These are phyloP conservation scores for Dipteronia sinensis DNA, from an alignment of 345 rosid genomes.

Conservation along the genomic window DNA sequence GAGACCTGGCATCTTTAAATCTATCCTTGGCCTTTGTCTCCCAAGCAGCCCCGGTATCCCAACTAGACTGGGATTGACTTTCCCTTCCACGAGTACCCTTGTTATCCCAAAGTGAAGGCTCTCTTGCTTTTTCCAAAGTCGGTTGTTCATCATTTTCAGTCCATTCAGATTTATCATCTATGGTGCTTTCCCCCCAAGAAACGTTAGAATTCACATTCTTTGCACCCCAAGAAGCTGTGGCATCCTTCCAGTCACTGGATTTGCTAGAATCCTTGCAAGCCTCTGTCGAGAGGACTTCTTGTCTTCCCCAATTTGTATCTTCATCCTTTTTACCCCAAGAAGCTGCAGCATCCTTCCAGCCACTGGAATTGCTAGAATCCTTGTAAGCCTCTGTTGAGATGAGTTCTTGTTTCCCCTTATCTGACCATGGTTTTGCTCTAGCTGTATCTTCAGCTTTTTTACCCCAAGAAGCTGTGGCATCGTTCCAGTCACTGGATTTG, in stretches of 20 bases:
- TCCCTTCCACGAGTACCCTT: neutral
- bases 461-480: neutral
- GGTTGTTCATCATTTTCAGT: neutral
- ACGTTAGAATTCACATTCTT: neutral
- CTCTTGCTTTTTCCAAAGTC: neutral
- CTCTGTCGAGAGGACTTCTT: neutral
- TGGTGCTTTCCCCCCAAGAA: slow-evolving; percentile 1
- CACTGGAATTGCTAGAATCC: slow-evolving; percentile 14
- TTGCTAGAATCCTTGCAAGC: slow-evolving; percentile 11
- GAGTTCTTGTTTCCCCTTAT: slow-evolving; percentile 12
- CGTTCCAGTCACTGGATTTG: slow-evolving; percentile 5
- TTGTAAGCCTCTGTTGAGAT: neutral
- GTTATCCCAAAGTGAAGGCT: neutral
- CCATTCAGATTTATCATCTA: neutral
- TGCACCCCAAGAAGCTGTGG: neutral
- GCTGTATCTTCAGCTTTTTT: neutral
- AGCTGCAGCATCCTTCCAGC: neutral
- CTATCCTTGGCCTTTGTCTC: slow-evolving; percentile 23
- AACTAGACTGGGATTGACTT: neutral
- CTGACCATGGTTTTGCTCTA: slow-evolving; percentile 26
- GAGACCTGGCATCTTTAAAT: slow-evolving; percentile 20
- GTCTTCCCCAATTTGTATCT: slow-evolving; percentile 29
- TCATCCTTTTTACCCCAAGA: slow-evolving; percentile 18
- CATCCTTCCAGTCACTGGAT: slow-evolving; percentile 4
- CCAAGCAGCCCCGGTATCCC: slow-evolving; percentile 31